These are phyloP conservation scores for Avicennia marina DNA, from an alignment of 257 asterid species.

Conservation along the genomic window DNA sequence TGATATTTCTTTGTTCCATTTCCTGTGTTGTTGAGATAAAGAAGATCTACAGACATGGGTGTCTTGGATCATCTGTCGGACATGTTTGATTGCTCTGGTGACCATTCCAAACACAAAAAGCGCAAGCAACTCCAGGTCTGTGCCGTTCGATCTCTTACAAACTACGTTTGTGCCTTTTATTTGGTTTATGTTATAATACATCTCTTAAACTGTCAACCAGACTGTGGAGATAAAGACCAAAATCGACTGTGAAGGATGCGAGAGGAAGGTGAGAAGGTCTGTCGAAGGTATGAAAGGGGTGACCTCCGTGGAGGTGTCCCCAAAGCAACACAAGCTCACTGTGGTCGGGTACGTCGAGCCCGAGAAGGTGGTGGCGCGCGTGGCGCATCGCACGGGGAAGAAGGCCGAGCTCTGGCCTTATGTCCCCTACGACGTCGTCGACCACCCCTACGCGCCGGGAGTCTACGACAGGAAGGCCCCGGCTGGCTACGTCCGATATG, in stretches of 20 bases:
- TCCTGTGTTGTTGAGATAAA: neutral
- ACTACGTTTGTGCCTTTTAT: too few species aligned
- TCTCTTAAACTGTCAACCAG: constrained; percentile 34
- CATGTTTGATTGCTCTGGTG: constrained; percentile 68
- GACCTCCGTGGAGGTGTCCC: constrained; percentile 51
- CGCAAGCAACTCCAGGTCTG: constrained; percentile 78
- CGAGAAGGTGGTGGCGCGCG: constrained; percentile 73
- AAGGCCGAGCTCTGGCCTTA: constrained; percentile 93
- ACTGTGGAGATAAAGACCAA: constrained; percentile 91
- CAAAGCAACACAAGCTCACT: constrained; percentile 80
- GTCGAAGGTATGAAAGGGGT: constrained; percentile 97
- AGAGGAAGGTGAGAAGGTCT: constrained; percentile 71
- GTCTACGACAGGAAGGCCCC: constrained; percentile 89
- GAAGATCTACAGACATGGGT: constrained; percentile 40
- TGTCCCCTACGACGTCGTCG: constrained; percentile 86
- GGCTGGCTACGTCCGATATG: constrained; percentile 70
- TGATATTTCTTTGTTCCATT: too few species aligned
- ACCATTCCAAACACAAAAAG: constrained; percentile 52
- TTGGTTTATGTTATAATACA: neutral
- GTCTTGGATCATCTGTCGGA: constrained; percentile 77
- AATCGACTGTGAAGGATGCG: constrained; percentile 95
- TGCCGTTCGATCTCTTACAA: neutral
- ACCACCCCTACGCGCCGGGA: constrained; percentile 84
- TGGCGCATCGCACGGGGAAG: constrained; percentile 87
- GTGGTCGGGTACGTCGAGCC: constrained; percentile 86